Evolutionary conservation across 352 stramenopile genomes (phyloP), one percentile per base, ranked within the genome.

Genomic region (Phytophthora kernoviae): DNA sequence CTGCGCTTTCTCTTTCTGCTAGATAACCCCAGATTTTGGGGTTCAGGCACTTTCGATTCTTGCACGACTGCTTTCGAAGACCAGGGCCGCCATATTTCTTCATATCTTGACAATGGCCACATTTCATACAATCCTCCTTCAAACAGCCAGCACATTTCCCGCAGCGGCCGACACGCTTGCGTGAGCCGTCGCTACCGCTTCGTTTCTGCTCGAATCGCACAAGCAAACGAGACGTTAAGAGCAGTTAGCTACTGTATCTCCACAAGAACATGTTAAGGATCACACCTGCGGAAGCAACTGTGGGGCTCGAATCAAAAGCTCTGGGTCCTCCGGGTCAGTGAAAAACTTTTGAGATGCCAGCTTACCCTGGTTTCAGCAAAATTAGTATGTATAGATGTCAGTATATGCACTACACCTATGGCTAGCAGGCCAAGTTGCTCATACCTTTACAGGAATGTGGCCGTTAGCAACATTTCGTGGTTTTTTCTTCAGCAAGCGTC

Each of bases 1-100:
- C 47, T 58, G 36, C 58, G 68, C 51, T 73, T 83, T 45, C 62
- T 67, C 49, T 77, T 83, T 71, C 68, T 79, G 14, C 58, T 63
- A 17, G 73, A 47, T 41, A 67, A 70, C 77, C 79, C 75, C 83
- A 88, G 6, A 77, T 78, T 48, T 81, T 84, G 9, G 87, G 84
- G 30, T 88, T 89, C 14, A 89, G 59, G 43, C 87, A 96, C 41
- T 96, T 96, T 22, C 87, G 79, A 18, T 88, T 81, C 55, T 93
- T 96, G 69, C 87, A 96, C 20, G 85, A 96, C 47, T 94, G 87
- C 41, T 96, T 96, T 0, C 87, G 85, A 51, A 94, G 68, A 4
- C 87, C 87, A 18, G 87, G 87, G 8, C 87, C 87, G 22, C 87
- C 87, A 33, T 94, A 96, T 47, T 96, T 96, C 52, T 94, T 94